phyloP scores from a whole-genome alignment of 2,329 filamentous ascomycete species.

The Ascocoryne sarcoides region DNA sequence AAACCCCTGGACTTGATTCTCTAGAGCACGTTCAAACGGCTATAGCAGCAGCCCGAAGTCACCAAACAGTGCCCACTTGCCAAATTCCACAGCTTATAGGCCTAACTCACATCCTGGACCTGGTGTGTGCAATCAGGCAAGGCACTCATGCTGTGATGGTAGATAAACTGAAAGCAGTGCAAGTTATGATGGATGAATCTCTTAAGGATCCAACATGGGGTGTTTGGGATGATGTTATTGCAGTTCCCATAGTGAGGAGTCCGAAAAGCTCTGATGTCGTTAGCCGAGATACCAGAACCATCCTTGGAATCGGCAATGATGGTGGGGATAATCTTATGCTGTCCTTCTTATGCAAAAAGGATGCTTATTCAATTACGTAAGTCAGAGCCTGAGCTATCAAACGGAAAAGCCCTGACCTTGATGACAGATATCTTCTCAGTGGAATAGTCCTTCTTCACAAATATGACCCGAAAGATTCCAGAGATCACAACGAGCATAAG shows the following conservation, averaged over 20 bases:
- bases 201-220: slow-evolving; percentile 28
- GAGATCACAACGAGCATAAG: not conserved
- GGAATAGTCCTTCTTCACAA: slow-evolving; percentile 25
- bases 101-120: slow-evolving; percentile 58
- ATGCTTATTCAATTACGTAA: slow-evolving; percentile 35
- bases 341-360: slow-evolving; percentile 51
- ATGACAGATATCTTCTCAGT: slow-evolving; percentile 22
- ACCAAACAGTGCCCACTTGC: slow-evolving; percentile 57
- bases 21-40: slow-evolving; percentile 64
- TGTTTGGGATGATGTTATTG: slow-evolving; percentile 37
- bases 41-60: slow-evolving; percentile 63
- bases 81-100: slow-evolving; percentile 58
- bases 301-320: slow-evolving; percentile 41
- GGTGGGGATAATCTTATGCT: slow-evolving; percentile 48
- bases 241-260: slow-evolving; percentile 47
- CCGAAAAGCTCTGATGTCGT: slow-evolving; percentile 40
- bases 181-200: slow-evolving; percentile 51
- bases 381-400: too few species aligned
- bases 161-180: slow-evolving; percentile 53
- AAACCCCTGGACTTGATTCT: slow-evolving; percentile 53
- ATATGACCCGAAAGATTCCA: not conserved
- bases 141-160: slow-evolving; percentile 48
- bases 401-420: too few species aligned
- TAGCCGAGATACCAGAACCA: slow-evolving; percentile 46
- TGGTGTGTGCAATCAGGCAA: slow-evolving; percentile 59